A percentile compares a stretch with the other conserved stretches of the same genome.
Conservation (phyloP, 495 filamentous ascomycete genomes). For the Lasiosphaeria miniovina region DNA sequence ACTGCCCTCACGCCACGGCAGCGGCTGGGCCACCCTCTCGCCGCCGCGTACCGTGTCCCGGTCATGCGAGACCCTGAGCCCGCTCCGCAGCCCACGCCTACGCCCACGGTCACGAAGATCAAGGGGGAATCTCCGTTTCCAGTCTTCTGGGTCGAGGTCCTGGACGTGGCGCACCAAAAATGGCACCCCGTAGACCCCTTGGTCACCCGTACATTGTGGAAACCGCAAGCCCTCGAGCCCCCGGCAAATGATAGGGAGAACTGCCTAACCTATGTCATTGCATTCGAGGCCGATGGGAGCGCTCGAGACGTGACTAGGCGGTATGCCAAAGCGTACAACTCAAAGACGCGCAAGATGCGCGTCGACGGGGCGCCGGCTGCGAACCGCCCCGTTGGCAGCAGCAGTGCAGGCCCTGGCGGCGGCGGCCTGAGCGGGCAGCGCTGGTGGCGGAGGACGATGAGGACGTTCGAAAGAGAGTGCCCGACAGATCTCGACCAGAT, state of each 20-base stretch:
- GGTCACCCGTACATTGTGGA: slow-evolving; percentile 71
- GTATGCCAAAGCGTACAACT: slow-evolving; percentile 78
- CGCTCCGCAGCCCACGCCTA: slow-evolving; percentile 20
- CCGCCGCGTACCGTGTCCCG: slow-evolving; percentile 37
- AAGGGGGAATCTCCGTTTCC: slow-evolving; percentile 67
- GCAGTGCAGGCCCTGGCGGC: neutral
- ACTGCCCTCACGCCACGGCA: slow-evolving; percentile 20
- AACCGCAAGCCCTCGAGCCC: slow-evolving; percentile 71
- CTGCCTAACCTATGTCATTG: slow-evolving; percentile 76
- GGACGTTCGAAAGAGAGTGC: slow-evolving; percentile 54
- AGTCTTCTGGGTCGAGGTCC: slow-evolving; percentile 90
- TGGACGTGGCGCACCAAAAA: slow-evolving; percentile 78
- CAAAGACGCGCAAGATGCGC: slow-evolving; percentile 75
- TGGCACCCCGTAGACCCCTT: slow-evolving; percentile 88
- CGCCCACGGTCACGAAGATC: slow-evolving; percentile 37
- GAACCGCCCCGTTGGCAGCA: neutral
- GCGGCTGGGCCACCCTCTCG: slow-evolving; percentile 43
- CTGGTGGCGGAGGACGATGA: slow-evolving; percentile 70
- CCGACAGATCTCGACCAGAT: slow-evolving; percentile 70
- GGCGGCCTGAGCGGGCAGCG: slow-evolving; percentile 45
- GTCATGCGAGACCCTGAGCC: slow-evolving; percentile 19
- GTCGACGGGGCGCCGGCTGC: slow-evolving; percentile 53
- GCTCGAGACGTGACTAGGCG: slow-evolving; percentile 78
- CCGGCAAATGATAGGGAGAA: slow-evolving; percentile 71
- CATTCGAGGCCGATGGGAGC: slow-evolving; percentile 71